A percentile compares a stretch with the other conserved stretches of the same genome.
Evolutionary conservation across 768 basidiomycete genomes (phyloP).

Genomic region (Suillus lakei): DNA sequence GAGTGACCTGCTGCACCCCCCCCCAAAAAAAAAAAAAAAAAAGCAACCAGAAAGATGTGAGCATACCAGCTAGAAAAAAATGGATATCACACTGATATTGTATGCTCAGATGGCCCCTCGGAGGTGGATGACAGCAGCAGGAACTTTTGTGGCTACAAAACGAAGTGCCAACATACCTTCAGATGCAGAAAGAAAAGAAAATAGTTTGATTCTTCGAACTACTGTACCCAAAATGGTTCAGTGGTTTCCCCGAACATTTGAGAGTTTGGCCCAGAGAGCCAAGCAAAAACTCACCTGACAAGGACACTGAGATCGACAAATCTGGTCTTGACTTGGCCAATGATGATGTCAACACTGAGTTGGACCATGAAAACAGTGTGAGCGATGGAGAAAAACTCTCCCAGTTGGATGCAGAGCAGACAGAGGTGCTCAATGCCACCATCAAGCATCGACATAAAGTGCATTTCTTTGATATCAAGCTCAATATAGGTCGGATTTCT

Average conservation of each 20-base stretch:
- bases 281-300: not conserved
- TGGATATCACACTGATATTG: no score
- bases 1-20: no score
- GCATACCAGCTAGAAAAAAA: no score
- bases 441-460: not conserved
- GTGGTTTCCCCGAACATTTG: not conserved
- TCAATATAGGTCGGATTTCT: not conserved
- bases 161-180: not conserved
- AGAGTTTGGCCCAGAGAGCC: not conserved
- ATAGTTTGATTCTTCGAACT: not conserved
- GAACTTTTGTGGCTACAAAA: not conserved
- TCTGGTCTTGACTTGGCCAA: not conserved
- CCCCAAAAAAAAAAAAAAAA: no score
- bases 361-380: no score
- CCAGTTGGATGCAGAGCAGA: not conserved
- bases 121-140: no score
- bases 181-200: conserved; percentile 1
- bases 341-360: no score
- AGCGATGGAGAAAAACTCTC: not conserved
- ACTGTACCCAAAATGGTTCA: not conserved
- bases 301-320: not conserved
- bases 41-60: no score
- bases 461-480: not conserved
- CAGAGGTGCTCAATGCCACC: not conserved
- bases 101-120: no score